Conservation (phyloP, 495 filamentous ascomycete species). For the Tuber brumale region DNA sequence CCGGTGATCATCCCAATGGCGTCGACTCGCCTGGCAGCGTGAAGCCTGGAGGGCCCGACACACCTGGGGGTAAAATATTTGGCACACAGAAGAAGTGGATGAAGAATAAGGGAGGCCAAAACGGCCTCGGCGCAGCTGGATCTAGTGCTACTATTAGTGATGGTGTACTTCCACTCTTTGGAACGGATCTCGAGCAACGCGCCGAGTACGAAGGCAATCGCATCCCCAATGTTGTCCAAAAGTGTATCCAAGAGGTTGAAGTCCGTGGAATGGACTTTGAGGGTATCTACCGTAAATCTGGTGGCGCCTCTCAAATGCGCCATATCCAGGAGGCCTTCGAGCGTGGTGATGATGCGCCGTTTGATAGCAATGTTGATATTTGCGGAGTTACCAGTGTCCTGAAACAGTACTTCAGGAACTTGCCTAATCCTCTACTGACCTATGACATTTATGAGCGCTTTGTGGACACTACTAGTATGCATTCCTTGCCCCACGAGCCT, state of each 20-base stretch:
- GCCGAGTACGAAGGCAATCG: conserved; percentile 83
- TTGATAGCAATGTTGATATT: conserved; percentile 90
- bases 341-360: conserved; percentile 72
- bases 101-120: conserved; percentile 32
- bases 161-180: conserved; percentile 58
- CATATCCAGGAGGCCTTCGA: conserved; percentile 86
- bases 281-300: conserved; percentile 96
- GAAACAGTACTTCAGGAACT: conserved; percentile 95
- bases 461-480: conserved; percentile 66
- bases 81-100: conserved; percentile 36
- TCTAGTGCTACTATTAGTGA: conserved; percentile 25
- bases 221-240: conserved; percentile 82
- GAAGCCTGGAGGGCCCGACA: conserved; percentile 40
- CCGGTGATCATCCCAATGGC: conserved; percentile 47
- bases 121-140: conserved; percentile 28
- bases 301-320: conserved; percentile 80
- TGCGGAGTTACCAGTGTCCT: conserved; percentile 91
- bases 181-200: conserved; percentile 78
- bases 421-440: conserved; percentile 85
- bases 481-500: conserved; percentile 10
- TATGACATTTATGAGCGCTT: conserved; percentile 87
- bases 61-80: conserved; percentile 42
- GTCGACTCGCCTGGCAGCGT: conserved; percentile 26
- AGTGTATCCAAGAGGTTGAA: conserved; percentile 97
- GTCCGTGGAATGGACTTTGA: conserved; percentile 94